These are phyloP conservation scores for Phytophthora nicotianae DNA, from an alignment of 352 stramenopile species.

Conservation along the genomic window DNA sequence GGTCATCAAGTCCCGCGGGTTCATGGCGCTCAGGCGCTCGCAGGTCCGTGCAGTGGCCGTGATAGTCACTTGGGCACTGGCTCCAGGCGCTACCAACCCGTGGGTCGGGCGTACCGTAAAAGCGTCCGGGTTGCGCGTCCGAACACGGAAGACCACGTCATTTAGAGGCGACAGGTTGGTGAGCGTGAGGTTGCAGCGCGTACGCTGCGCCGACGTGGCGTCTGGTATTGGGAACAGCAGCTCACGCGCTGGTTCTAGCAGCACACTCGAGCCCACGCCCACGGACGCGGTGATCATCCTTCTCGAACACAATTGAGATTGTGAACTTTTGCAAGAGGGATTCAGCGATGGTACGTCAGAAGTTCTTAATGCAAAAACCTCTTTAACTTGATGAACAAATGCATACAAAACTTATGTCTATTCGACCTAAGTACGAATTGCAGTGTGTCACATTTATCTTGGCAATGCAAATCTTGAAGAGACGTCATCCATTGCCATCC, in stretches of 20 bases:
- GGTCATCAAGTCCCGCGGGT: slow-evolving; percentile 35
- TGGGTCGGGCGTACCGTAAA: slow-evolving; percentile 79
- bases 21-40: slow-evolving; percentile 40
- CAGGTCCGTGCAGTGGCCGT: slow-evolving; percentile 41
- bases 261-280: slow-evolving; percentile 68
- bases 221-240: slow-evolving; percentile 49
- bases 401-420: slow-evolving; percentile 16
- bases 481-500: not conserved
- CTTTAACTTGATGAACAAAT: not conserved
- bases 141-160: slow-evolving; percentile 73
- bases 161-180: slow-evolving; percentile 69
- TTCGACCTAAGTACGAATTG: slow-evolving; percentile 9
- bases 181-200: slow-evolving; percentile 49
- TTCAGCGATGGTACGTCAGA: slow-evolving; percentile 5
- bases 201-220: slow-evolving; percentile 9
- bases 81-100: slow-evolving; percentile 51
- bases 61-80: slow-evolving; percentile 43
- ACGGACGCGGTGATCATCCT: slow-evolving; percentile 78
- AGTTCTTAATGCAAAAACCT: not conserved
- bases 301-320: slow-evolving; percentile 11
- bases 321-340: slow-evolving; percentile 7
- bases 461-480: slow-evolving; percentile 21
- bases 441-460: slow-evolving; percentile 1
- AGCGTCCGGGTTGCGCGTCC: slow-evolving; percentile 76
- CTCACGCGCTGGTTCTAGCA: slow-evolving; percentile 70